Conservation (phyloP, 202 grass and related monocot genomes). For the Dendrocalamus latiflorus region DNA sequence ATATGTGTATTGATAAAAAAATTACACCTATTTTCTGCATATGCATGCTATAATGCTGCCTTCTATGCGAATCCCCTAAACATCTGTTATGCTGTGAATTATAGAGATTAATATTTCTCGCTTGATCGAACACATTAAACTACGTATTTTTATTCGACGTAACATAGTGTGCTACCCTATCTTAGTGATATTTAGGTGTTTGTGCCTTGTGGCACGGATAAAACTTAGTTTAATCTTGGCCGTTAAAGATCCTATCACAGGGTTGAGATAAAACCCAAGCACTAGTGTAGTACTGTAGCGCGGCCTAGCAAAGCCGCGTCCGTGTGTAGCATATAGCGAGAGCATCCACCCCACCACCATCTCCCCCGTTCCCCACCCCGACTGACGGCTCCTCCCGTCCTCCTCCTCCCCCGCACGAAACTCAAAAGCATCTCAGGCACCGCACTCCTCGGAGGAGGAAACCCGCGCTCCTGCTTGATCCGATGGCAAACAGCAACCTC, state of each 20-base stretch:
- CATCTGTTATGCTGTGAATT: too few species aligned
- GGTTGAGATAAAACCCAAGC: neutral
- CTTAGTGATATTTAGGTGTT: neutral
- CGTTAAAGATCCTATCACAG: neutral
- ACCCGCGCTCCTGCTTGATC: constrained; percentile 36
- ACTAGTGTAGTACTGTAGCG: neutral
- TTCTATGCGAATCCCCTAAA: too few species aligned
- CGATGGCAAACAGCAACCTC: constrained; percentile 95
- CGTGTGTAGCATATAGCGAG: neutral
- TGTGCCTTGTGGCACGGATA: neutral
- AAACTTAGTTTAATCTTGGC: neutral
- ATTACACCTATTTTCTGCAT: too few species aligned
- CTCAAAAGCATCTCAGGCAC: constrained; percentile 22
- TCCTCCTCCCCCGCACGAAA: constrained; percentile 4
- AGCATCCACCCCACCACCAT: neutral
- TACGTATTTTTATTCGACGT: too few species aligned
- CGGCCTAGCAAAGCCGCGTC: neutral
- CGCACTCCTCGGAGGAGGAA: constrained; percentile 14
- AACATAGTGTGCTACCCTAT: too few species aligned
- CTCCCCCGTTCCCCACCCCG: constrained; percentile 5
- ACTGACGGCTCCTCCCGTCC: constrained; percentile 16
- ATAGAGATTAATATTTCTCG: too few species aligned
- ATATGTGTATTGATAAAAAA: too few species aligned
- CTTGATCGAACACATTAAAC: too few species aligned
- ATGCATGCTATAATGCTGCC: too few species aligned